Evolutionary conservation across 2,329 filamentous ascomycete genomes (phyloP), one percentile per base, ranked within the genome.

Genomic region (Didymella sp.): DNA sequence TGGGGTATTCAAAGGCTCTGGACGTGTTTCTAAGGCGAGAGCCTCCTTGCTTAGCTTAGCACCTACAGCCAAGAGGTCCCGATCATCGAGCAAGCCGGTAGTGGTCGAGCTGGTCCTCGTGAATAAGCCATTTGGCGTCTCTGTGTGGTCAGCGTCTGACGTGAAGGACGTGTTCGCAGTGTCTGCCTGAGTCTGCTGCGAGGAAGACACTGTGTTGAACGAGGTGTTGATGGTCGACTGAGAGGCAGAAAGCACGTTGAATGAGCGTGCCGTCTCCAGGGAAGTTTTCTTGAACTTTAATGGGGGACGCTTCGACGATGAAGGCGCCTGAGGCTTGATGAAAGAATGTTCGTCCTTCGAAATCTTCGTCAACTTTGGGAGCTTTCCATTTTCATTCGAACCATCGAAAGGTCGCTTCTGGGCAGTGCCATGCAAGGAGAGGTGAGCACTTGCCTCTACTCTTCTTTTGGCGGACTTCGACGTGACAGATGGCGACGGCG

Each of bases 161-260:
- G 61, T 65, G 38, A 76, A 76, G 2, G 70, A 72, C 0, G 67
- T 72, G 8, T 64, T 67, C 1, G 57, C 60, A 1, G 64, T 66
- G 22, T 56, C 60, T 13, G 52, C 31, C 7, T 59, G 60, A 1
- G 63, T 68, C 40, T 62, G 59, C 42, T 73, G 69, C 4, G 69
- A 68, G 4, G 72, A 73, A 9, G 54, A 58, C 2, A 59, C 45
- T 4, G 56, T 63, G n/a, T 59, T 44, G 49, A 73, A 73, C 0
- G 72, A 71, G 1, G 61, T 68, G 15, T 67, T 66, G 7, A 51
- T 55, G 0, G 69, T 68, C 9, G 64, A 63, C 31, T 55, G 51
- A 11, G 52, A 57, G n/a, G 58, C 19, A 24, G 22, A 38, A 0
- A 43, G 19, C 12, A 51, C 17, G n/a, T 64, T 64, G 27, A 64